phyloP scores from a whole-genome alignment of 148 eudicot genomes.

The Dianthus caryophyllus region DNA sequence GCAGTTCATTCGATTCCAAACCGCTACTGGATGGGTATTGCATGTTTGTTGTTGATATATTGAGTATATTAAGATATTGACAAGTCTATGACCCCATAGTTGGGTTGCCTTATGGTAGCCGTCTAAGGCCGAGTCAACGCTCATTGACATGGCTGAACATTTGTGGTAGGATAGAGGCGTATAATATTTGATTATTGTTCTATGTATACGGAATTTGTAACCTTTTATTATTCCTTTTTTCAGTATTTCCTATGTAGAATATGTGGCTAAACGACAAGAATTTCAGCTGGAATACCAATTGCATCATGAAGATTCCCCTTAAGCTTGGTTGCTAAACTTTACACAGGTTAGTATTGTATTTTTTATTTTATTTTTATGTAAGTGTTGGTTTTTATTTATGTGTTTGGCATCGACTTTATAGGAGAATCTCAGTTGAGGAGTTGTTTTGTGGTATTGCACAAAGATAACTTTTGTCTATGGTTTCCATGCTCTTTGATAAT shows the following conservation, averaged over 20 bases:
- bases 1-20: slow-evolving; percentile 8
- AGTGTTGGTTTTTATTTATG: slow-evolving; percentile 12
- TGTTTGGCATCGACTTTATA: slow-evolving; percentile 26
- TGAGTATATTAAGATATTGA: background rate
- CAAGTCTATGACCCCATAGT: background rate
- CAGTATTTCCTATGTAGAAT: slow-evolving; percentile 21
- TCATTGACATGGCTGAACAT: slow-evolving; percentile 30
- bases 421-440: slow-evolving; percentile 21
- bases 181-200: slow-evolving; percentile 10
- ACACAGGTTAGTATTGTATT: slow-evolving; percentile 13
- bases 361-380: background rate
- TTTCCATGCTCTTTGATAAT: slow-evolving; percentile 29
- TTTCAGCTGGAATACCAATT: slow-evolving; percentile 28
- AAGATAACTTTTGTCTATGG: slow-evolving; percentile 27
- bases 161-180: slow-evolving; percentile 29
- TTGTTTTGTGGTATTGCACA: slow-evolving; percentile 20
- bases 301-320: slow-evolving; percentile 28
- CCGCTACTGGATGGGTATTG: background rate
- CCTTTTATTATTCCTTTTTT: slow-evolving; percentile 1
- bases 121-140: slow-evolving; percentile 30
- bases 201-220: background rate
- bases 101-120: slow-evolving; percentile 23
- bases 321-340: slow-evolving; percentile 21
- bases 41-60: background rate
- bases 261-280: slow-evolving; percentile 25